Evolutionary conservation across 208 protist species (phyloP).

Genomic region (Acanthamoeba sp.): DNA sequence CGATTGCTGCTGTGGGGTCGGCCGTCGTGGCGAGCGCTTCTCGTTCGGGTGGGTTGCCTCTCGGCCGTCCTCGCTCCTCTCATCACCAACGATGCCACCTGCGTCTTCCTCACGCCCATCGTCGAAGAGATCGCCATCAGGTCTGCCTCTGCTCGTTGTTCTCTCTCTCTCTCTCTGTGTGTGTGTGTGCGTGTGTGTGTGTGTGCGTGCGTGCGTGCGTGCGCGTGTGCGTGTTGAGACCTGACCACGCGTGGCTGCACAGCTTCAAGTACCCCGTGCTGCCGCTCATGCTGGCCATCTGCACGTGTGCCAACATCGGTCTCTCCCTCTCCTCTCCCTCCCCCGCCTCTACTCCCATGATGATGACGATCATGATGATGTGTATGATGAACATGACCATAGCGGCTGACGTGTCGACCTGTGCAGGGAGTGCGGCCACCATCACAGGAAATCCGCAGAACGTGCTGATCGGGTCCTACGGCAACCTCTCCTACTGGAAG

Average conservation of each 20-base stretch:
- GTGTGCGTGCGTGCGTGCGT: neutral
- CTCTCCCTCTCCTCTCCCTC: too few relatives aligned
- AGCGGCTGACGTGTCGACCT: too few relatives aligned
- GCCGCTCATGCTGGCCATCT: conserved; percentile 57
- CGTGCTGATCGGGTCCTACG: conserved; percentile 48
- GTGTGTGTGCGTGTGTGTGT: neutral
- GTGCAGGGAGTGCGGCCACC: conserved; percentile 22
- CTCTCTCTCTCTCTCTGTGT: neutral
- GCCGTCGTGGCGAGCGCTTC: conserved; percentile 11
- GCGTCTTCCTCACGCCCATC: conserved; percentile 55
- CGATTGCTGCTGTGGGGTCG: conserved; percentile 34
- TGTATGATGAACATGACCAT: too few relatives aligned
- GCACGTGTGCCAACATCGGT: conserved; percentile 51
- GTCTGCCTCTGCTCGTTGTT: neutral
- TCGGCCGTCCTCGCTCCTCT: conserved; percentile 19
- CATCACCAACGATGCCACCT: conserved; percentile 55
- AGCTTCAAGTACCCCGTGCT: conserved; percentile 23
- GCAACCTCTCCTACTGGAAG: conserved; percentile 35
- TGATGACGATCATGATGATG: neutral
- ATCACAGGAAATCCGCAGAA: conserved; percentile 43
- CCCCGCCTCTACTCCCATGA: too few relatives aligned
- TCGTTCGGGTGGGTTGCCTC: conserved; percentile 19
- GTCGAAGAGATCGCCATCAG: conserved; percentile 37
- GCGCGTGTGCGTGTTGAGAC: too few relatives aligned
- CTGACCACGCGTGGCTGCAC: too few relatives aligned